phyloP scores from a whole-genome alignment of 1,284 basidiomycete genomes.

The Rhizoctonia solani region DNA sequence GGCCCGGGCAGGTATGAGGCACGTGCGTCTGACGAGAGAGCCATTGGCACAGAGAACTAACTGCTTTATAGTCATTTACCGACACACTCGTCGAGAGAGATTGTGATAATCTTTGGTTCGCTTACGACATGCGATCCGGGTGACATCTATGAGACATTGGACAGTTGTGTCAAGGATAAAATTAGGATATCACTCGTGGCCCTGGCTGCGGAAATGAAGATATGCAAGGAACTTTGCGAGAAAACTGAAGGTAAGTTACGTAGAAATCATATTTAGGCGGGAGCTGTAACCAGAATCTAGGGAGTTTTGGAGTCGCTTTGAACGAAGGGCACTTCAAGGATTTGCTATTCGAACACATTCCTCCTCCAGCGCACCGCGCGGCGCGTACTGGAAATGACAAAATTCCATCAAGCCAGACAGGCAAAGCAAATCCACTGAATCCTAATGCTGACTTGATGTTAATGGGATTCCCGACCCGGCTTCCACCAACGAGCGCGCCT shows the following conservation, averaged over 20 bases:
- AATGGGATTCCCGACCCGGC: slow-evolving; percentile 96
- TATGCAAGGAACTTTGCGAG: slow-evolving; percentile 88
- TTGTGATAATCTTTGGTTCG: slow-evolving; percentile 91
- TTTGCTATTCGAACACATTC: slow-evolving; percentile 92
- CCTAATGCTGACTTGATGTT: slow-evolving; percentile 90
- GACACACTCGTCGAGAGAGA: slow-evolving; percentile 92
- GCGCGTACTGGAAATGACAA: slow-evolving; percentile 52
- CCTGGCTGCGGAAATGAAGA: slow-evolving; percentile 95
- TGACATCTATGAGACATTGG: slow-evolving; percentile 91
- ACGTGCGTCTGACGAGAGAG: slow-evolving; percentile 40
- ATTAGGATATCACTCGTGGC: slow-evolving; percentile 93
- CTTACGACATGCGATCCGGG: slow-evolving; percentile 96
- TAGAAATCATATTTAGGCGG: slow-evolving; percentile 36
- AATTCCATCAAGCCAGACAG: slow-evolving; percentile 4
- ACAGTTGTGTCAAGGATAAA: slow-evolving; percentile 76
- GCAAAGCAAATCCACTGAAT: slow-evolving; percentile 52
- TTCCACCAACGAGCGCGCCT: slow-evolving; percentile 81
- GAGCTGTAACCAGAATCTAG: slow-evolving; percentile 48
- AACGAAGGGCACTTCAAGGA: slow-evolving; percentile 98
- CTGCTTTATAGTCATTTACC: slow-evolving; percentile 78
- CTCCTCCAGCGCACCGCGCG: slow-evolving; percentile 84
- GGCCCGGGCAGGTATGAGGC: slow-evolving; percentile 91
- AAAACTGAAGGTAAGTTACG: slow-evolving; percentile 76
- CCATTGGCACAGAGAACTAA: background rate
- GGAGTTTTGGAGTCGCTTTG: slow-evolving; percentile 91